These are phyloP conservation scores for Colletotrichum sp. DNA, from an alignment of 2,329 filamentous ascomycete species.

Conservation along the genomic window DNA sequence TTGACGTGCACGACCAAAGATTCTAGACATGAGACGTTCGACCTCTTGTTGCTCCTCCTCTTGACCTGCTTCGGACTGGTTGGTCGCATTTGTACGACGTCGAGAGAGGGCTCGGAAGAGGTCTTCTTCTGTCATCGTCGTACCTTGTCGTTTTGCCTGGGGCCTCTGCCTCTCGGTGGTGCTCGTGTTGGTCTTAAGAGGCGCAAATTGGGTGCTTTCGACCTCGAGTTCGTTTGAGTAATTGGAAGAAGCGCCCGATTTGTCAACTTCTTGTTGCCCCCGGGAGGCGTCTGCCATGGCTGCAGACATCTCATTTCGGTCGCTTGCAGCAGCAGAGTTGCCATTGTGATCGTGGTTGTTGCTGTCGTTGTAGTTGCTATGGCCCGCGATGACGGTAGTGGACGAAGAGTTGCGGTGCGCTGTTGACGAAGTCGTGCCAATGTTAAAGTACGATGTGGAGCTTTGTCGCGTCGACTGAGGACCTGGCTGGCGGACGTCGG, in stretches of 20 bases:
- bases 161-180: constrained; percentile 18
- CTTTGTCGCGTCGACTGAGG: background rate
- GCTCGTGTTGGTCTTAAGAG: constrained; percentile 28
- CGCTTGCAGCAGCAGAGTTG: background rate
- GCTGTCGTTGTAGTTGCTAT: background rate
- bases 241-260: background rate
- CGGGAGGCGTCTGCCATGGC: background rate
- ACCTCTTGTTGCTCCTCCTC: constrained; percentile 52
- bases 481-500: background rate
- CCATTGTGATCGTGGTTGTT: background rate
- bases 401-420: background rate
- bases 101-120: constrained; percentile 54
- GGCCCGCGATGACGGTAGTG: background rate
- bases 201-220: constrained; percentile 26
- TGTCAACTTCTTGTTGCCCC: background rate
- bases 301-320: background rate
- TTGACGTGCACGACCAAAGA: constrained; percentile 71
- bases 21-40: constrained; percentile 68
- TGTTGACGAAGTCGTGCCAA: background rate
- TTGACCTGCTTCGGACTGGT: constrained; percentile 44
- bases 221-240: background rate
- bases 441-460: background rate
- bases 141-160: constrained; percentile 27
- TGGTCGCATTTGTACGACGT: constrained; percentile 45
- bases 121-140: constrained; percentile 51